Conservation (phyloP, 2,329 filamentous ascomycete species). For the Penicillium sp. region DNA sequence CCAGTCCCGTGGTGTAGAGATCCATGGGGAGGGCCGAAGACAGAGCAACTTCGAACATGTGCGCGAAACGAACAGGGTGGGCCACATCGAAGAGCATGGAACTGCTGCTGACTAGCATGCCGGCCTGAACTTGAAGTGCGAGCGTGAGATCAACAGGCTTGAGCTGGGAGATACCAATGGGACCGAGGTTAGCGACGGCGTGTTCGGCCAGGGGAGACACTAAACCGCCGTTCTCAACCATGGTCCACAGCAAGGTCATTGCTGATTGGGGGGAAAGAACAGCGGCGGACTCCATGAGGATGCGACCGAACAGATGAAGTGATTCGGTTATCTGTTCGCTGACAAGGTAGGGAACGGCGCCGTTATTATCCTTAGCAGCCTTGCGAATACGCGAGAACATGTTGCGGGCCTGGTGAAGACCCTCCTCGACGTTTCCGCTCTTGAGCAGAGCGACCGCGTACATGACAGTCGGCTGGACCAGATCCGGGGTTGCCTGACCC, state of each 20-base stretch:
- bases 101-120: conserved; percentile 41
- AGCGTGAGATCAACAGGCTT: conserved; percentile 52
- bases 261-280: conserved; percentile 53
- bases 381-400: conserved; percentile 84
- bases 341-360: conserved; percentile 48
- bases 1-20: conserved; percentile 52
- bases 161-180: conserved; percentile 57
- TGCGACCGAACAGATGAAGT: conserved; percentile 63
- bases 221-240: conserved; percentile 63
- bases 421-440: conserved; percentile 78
- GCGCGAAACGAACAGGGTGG: conserved; percentile 58
- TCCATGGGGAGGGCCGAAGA: conserved; percentile 53
- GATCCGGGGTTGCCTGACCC: conserved; percentile 57
- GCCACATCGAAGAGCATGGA: conserved; percentile 52
- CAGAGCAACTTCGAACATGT: conserved; percentile 58
- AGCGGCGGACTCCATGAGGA: conserved; percentile 52
- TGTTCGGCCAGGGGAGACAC: conserved; percentile 59
- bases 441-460: conserved; percentile 84
- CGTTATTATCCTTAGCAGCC: conserved; percentile 42
- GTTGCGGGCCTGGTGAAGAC: conserved; percentile 69
- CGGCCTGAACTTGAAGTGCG: conserved; percentile 58
- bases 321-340: conserved; percentile 83
- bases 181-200: conserved; percentile 57
- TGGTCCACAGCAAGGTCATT: conserved; percentile 59
- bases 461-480: conserved; percentile 88